Evolutionary conservation across 2,329 filamentous ascomycete genomes (phyloP).

Genomic region (Colletotrichum liriopes): DNA sequence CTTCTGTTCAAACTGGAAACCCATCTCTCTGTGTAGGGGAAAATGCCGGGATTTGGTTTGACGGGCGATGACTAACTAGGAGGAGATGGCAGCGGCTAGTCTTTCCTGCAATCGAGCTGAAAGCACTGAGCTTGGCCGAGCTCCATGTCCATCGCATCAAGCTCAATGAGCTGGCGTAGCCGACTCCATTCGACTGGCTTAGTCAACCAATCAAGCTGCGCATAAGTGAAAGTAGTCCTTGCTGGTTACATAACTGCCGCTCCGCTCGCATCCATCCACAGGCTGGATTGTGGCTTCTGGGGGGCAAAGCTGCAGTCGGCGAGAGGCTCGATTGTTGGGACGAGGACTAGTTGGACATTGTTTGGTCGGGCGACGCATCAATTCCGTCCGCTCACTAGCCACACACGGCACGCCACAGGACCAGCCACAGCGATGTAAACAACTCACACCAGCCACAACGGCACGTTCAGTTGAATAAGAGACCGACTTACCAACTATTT

Average conservation of each 20-base stretch:
- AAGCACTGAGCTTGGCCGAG: not conserved
- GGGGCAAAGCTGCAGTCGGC: not conserved
- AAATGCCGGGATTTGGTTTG: not conserved
- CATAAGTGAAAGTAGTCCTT: not conserved
- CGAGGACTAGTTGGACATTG: not conserved
- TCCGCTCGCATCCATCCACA: not conserved
- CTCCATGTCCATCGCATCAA: not conserved
- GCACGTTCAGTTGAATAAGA: not conserved
- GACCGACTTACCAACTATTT: not conserved
- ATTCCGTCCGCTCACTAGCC: not conserved
- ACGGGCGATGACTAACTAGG: not conserved
- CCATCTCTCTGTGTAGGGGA: not conserved
- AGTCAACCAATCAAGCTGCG: not conserved
- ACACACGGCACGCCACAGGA: not conserved
- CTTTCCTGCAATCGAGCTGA: not conserved
- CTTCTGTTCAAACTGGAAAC: too few species aligned
- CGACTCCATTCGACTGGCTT: too few species aligned
- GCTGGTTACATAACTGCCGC: not conserved
- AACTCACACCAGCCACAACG: not conserved
- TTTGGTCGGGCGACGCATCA: not conserved
- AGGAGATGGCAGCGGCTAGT: not conserved
- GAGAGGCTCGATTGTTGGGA: not conserved
- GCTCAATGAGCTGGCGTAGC: not conserved
- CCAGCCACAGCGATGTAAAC: not conserved
- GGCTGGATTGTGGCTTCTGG: not conserved